Conservation (phyloP, 2,329 filamentous ascomycete genomes). For the Arthrobotrys iridis region DNA sequence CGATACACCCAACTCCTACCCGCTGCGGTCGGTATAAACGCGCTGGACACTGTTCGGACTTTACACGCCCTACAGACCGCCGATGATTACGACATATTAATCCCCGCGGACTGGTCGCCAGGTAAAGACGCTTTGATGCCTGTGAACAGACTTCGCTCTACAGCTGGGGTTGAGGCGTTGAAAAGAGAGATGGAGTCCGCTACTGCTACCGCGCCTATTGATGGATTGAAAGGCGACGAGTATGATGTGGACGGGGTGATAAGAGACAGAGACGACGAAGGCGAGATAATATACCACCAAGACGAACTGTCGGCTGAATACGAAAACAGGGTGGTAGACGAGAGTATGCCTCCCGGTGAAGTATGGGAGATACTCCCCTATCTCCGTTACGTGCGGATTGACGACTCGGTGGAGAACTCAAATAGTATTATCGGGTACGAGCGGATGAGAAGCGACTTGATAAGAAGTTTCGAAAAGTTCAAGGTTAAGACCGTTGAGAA, state of each 20-base stretch:
- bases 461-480: slow-evolving; percentile 40
- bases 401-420: slow-evolving; percentile 47
- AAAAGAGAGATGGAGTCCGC: slow-evolving; percentile 17
- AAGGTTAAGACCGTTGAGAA: slow-evolving; percentile 40
- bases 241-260: not conserved
- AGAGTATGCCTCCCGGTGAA: slow-evolving; percentile 46
- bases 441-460: slow-evolving; percentile 39
- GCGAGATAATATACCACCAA: slow-evolving; percentile 8
- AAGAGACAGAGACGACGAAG: slow-evolving; percentile 39
- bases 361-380: slow-evolving; percentile 49
- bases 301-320: slow-evolving; percentile 16
- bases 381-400: slow-evolving; percentile 44
- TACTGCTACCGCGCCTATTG: slow-evolving; percentile 1
- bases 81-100: slow-evolving; percentile 44
- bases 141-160: slow-evolving; percentile 1
- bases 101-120: slow-evolving; percentile 39
- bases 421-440: slow-evolving; percentile 50
- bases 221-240: not conserved
- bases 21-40: slow-evolving; percentile 27
- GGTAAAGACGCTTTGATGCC: slow-evolving; percentile 46
- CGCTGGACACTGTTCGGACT: slow-evolving; percentile 35
- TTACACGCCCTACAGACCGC: slow-evolving; percentile 41
- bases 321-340: slow-evolving; percentile 22
- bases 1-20: slow-evolving; percentile 31
- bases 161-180: slow-evolving; percentile 11